Evolutionary conservation across 2,329 filamentous ascomycete genomes (phyloP).

Genomic region (Pleomassaria siparia): DNA sequence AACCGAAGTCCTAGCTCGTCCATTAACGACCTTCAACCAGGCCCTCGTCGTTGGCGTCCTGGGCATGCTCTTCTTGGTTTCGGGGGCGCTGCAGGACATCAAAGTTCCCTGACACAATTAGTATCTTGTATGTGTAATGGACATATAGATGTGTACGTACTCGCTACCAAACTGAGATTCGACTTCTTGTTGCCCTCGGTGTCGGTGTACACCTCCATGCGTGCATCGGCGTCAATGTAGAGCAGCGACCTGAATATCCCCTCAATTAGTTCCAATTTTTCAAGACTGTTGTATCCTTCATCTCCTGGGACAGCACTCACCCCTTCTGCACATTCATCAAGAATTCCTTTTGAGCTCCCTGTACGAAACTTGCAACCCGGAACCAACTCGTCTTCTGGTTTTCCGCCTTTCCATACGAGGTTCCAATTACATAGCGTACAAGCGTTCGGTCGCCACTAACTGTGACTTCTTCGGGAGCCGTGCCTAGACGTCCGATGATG

Average conservation of each 20-base stretch:
- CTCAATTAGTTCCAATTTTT: slow-evolving; percentile 3
- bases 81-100: slow-evolving; percentile 35
- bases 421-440: slow-evolving; percentile 75
- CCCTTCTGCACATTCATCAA: slow-evolving; percentile 78
- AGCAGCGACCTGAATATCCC: slow-evolving; percentile 65
- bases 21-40: slow-evolving; percentile 31
- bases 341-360: slow-evolving; percentile 70
- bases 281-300: too few relatives aligned
- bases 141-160: slow-evolving; percentile 56
- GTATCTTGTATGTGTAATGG: slow-evolving; percentile 1
- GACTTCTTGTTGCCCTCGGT: slow-evolving; percentile 67
- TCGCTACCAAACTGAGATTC: slow-evolving; percentile 72
- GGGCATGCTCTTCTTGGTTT: slow-evolving; percentile 18
- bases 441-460: slow-evolving; percentile 74
- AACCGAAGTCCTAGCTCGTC: neutral
- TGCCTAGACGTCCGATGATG: slow-evolving; percentile 81
- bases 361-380: slow-evolving; percentile 71
- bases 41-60: slow-evolving; percentile 36
- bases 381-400: slow-evolving; percentile 85
- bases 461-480: slow-evolving; percentile 74
- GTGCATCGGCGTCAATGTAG: slow-evolving; percentile 80
- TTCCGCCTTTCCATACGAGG: slow-evolving; percentile 65
- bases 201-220: slow-evolving; percentile 64
- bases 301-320: slow-evolving; percentile 60
- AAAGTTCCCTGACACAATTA: slow-evolving; percentile 31